Conservation (phyloP, 768 basidiomycete genomes). For the Boletus speciosus region DNA sequence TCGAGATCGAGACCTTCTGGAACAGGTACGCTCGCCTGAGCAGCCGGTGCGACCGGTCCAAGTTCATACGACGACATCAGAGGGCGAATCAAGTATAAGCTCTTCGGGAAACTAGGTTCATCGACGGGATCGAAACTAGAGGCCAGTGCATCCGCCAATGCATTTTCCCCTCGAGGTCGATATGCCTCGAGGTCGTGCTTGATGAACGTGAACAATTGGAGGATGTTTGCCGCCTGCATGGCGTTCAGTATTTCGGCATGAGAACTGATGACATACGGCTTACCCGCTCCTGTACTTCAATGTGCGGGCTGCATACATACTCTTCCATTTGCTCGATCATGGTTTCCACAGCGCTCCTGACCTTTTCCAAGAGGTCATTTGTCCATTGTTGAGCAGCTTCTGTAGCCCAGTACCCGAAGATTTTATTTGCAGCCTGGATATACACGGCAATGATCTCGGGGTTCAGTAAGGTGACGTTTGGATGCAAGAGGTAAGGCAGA, state of each 20-base stretch:
- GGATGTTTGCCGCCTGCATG: constrained; percentile 72
- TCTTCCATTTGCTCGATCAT: constrained; percentile 55
- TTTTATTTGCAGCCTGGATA: constrained; percentile 78
- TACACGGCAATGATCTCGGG: constrained; percentile 74
- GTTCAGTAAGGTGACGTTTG: constrained; percentile 50
- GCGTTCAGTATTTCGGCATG: background rate
- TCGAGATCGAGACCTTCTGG: constrained; percentile 89
- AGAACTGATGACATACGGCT: constrained; percentile 23
- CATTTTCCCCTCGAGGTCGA: constrained; percentile 39
- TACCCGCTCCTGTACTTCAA: constrained; percentile 93
- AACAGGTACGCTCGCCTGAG: constrained; percentile 76
- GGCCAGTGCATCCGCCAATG: constrained; percentile 36
- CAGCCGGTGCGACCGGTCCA: constrained; percentile 75
- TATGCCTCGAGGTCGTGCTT: constrained; percentile 64
- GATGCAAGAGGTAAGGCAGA: constrained; percentile 64
- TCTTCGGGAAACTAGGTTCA: constrained; percentile 74
- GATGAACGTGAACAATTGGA: constrained; percentile 74
- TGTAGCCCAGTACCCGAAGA: constrained; percentile 83
- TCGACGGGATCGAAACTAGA: constrained; percentile 37
- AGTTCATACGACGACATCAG: constrained; percentile 77
- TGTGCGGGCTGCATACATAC: constrained; percentile 60
- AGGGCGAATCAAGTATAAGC: constrained; percentile 79
- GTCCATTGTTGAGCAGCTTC: constrained; percentile 77
- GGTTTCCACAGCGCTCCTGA: constrained; percentile 60
- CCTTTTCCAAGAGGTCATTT: constrained; percentile 60